Percentiles rank a stretch among this genome's conserved stretches.
Evolutionary conservation across 257 asterid species (phyloP).

Genomic region (Gentiana straminea): DNA sequence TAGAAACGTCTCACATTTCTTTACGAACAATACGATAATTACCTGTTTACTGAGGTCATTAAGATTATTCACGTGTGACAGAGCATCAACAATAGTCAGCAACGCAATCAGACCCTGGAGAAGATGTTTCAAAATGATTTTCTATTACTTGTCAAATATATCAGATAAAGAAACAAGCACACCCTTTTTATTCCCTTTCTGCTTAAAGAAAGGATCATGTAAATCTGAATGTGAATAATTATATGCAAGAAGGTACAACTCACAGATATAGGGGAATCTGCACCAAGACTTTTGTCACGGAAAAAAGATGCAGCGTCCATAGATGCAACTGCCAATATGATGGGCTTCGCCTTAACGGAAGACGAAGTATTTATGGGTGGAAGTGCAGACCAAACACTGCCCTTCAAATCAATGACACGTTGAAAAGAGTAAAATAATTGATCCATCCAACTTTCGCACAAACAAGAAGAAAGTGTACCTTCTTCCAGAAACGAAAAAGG

Average conservation of each 20-base stretch:
- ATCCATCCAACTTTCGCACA: constrained; percentile 11
- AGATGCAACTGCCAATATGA: constrained; percentile 58
- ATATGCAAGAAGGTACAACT: constrained; percentile 15
- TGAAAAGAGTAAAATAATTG: constrained; percentile 21
- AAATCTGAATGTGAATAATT: no score
- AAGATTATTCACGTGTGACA: constrained; percentile 55
- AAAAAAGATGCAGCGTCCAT: constrained; percentile 97
- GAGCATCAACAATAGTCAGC: constrained; percentile 93
- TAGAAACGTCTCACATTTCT: constrained; percentile 3
- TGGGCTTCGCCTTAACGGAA: constrained; percentile 45
- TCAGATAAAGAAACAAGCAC: not conserved
- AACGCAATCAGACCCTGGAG: constrained; percentile 77
- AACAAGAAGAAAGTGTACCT: constrained; percentile 1
- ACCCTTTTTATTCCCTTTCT: no score
- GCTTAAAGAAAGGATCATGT: no score
- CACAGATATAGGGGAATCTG: constrained; percentile 97
- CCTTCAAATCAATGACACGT: constrained; percentile 53
- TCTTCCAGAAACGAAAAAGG: no score
- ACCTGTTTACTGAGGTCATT: constrained; percentile 74
- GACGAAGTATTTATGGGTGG: constrained; percentile 60
- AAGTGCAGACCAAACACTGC: constrained; percentile 99
- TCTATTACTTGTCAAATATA: constrained; percentile 2
- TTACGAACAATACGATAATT: constrained; percentile 5
- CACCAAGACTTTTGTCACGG: constrained; percentile 88
- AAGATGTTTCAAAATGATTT: constrained; percentile 8